Conservation (phyloP, 2,329 filamentous ascomycete genomes). For the Colletotrichum navitas region DNA sequence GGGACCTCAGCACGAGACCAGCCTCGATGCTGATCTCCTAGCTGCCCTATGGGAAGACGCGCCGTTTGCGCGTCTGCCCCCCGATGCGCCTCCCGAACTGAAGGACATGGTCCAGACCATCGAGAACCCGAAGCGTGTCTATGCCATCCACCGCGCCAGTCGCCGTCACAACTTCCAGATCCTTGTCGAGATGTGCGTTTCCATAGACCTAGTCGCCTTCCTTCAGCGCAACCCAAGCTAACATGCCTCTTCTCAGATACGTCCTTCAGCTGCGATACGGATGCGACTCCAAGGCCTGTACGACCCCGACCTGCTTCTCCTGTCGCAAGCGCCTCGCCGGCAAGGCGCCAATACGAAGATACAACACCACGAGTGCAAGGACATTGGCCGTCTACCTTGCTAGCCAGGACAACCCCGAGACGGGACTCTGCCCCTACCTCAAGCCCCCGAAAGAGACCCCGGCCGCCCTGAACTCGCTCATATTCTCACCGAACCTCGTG, state of each 20-base stretch:
- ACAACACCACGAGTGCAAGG: conserved; percentile 84
- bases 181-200: conserved; percentile 73
- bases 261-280: conserved; percentile 86
- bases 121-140: conserved; percentile 72
- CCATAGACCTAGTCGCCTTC: conserved; percentile 33
- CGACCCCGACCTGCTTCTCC: conserved; percentile 83
- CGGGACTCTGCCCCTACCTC: conserved; percentile 72
- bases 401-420: conserved; percentile 81
- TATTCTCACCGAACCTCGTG: conserved; percentile 56
- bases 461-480: conserved; percentile 61
- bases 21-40: conserved; percentile 62
- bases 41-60: conserved; percentile 70
- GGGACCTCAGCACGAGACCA: conserved; percentile 49
- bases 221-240: conserved; percentile 29
- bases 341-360: conserved; percentile 79
- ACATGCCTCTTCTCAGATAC: conserved; percentile 66
- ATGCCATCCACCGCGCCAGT: conserved; percentile 70
- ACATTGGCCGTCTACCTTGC: conserved; percentile 85
- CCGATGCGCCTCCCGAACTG: conserved; percentile 71
- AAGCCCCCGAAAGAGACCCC: conserved; percentile 57
- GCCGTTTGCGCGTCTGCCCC: conserved; percentile 69
- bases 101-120: conserved; percentile 67
- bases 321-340: conserved; percentile 77
- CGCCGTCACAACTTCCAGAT: conserved; percentile 75
- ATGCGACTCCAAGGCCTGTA: conserved; percentile 77